Evolutionary conservation across 306 rosid species (phyloP).

Genomic region (Trichosanthes cucumerina): DNA sequence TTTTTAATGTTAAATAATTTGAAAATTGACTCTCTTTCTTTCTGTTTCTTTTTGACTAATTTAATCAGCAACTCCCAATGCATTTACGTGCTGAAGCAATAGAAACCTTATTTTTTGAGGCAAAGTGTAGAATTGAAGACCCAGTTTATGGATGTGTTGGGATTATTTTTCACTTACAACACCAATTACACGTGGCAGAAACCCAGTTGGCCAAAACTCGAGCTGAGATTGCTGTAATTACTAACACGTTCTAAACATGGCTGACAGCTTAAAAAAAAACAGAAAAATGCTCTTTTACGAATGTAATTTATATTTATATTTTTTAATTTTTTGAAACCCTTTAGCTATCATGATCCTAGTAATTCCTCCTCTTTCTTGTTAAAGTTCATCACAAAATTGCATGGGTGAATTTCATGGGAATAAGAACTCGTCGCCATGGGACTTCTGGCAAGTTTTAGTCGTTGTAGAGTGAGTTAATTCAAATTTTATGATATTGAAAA

Average conservation of each 20-base stretch:
- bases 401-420: background rate
- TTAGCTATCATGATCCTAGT: no score
- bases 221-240: constrained; percentile 26
- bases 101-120: constrained; percentile 42
- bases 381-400: background rate
- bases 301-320: background rate
- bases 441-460: background rate
- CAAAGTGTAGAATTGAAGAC: constrained; percentile 41
- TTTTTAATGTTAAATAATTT: background rate
- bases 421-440: background rate
- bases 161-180: constrained; percentile 34
- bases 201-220: constrained; percentile 29
- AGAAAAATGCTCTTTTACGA: background rate
- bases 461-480: no score
- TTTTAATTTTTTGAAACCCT: no score
- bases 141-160: constrained; percentile 60
- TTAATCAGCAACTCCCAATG: constrained; percentile 29
- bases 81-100: constrained; percentile 39
- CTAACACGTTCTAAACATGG: background rate
- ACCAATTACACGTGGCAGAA: constrained; percentile 29
- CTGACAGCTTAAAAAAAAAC: background rate
- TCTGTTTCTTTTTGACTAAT: background rate
- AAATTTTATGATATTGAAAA: no score
- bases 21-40: background rate
- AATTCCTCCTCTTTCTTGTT: background rate